phyloP scores from a whole-genome alignment of 1,139 yeast genomes.

The Yamadazyma trypodendri region DNA sequence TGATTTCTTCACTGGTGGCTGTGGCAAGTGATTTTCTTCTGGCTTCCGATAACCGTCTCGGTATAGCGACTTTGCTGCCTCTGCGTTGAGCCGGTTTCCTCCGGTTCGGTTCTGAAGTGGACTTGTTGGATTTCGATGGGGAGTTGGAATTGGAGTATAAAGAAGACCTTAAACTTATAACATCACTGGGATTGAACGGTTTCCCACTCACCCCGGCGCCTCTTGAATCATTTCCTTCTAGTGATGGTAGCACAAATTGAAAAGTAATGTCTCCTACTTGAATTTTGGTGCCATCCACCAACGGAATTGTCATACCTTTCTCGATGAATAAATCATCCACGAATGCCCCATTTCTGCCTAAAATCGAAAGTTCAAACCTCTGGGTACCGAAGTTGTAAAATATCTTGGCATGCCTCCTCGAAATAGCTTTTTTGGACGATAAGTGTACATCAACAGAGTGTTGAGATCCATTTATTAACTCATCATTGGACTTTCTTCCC shows the following conservation, averaged over 20 bases:
- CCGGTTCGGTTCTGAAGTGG: constrained; percentile 7
- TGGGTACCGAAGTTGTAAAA: constrained; percentile 95
- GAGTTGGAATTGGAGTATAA: constrained; percentile 31
- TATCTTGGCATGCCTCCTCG: constrained; percentile 90
- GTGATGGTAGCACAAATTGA: constrained; percentile 73
- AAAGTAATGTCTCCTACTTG: constrained; percentile 94
- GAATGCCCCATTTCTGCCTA: constrained; percentile 95
- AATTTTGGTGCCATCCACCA: constrained; percentile 75
- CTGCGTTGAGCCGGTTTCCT: constrained; percentile 12
- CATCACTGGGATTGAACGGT: constrained; percentile 54
- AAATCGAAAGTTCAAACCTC: constrained; percentile 81
- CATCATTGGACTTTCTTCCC: constrained; percentile 85
- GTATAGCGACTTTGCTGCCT: constrained; percentile 11
- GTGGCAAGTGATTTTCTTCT: constrained; percentile 41
- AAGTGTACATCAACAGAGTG: constrained; percentile 86
- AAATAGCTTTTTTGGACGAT: constrained; percentile 87
- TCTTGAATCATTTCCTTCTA: constrained; percentile 29
- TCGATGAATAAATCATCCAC: constrained; percentile 87
- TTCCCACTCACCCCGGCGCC: constrained; percentile 21
- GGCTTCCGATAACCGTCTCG: constrained; percentile 36
- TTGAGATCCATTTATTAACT: constrained; percentile 44
- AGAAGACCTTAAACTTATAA: constrained; percentile 49
- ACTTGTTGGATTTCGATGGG: constrained; percentile 15
- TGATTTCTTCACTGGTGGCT: constrained; percentile 42
- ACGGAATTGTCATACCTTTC: constrained; percentile 84